phyloP scores from a whole-genome alignment of 164 flowering plant genomes.

The Cinnamomum chago region DNA sequence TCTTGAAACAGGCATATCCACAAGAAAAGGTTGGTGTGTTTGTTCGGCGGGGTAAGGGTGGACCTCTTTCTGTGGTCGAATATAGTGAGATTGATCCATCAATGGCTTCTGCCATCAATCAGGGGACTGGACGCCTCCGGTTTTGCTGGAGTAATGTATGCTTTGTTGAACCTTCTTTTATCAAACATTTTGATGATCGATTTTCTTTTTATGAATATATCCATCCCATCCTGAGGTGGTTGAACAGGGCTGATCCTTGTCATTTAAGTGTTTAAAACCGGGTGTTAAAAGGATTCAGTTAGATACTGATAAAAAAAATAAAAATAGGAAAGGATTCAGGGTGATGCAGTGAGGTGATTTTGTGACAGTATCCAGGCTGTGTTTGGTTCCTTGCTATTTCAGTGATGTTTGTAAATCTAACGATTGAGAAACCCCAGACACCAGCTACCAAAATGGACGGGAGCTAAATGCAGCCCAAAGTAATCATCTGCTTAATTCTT shows the following conservation, averaged over 20 bases:
- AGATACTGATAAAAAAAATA: background rate
- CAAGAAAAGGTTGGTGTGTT: constrained; percentile 98
- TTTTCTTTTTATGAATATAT: background rate
- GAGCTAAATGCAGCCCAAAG: background rate
- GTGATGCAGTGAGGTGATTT: background rate
- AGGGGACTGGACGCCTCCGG: constrained; percentile 91
- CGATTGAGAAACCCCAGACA: background rate
- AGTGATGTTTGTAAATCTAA: background rate
- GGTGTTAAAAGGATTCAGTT: background rate
- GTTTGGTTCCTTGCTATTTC: background rate
- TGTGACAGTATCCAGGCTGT: background rate
- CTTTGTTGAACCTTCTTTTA: background rate
- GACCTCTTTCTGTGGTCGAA: constrained; percentile 89
- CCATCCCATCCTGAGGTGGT: background rate
- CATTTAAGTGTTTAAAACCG: background rate
- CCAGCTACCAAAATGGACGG: background rate
- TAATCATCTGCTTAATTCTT: background rate
- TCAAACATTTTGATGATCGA: too few species aligned
- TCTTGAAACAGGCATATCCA: constrained; percentile 73
- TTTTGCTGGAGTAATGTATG: constrained; percentile 98
- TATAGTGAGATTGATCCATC: constrained; percentile 89
- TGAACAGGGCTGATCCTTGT: background rate
- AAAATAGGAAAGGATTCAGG: background rate
- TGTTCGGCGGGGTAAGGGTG: constrained; percentile 90
- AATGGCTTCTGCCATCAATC: constrained; percentile 74